Evolutionary conservation across 371 early-diverging fungal genomes (phyloP).

Genomic region (Mortierella sp.): DNA sequence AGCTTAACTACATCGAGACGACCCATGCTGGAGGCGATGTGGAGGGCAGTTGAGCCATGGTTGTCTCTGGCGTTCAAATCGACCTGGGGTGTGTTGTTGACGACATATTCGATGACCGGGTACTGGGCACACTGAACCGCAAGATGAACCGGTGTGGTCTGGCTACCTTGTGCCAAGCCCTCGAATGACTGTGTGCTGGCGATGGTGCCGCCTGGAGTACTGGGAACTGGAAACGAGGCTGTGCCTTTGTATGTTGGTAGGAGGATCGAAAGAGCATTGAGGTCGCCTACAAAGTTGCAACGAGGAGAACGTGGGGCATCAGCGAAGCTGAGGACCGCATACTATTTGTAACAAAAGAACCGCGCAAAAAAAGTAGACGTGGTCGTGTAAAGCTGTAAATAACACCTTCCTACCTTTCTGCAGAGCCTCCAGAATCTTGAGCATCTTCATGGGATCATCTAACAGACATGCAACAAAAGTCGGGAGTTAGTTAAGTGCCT

Average conservation of each 20-base stretch:
- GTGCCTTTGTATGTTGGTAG: conserved; percentile 39
- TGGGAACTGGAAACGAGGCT: conserved; percentile 16
- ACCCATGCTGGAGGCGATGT: conserved; percentile 67
- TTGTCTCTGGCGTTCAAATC: conserved; percentile 62
- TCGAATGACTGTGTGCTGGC: conserved; percentile 52
- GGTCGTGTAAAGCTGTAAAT: neutral
- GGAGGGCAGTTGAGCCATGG: conserved; percentile 71
- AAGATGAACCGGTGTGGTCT: conserved; percentile 62
- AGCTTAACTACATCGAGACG: conserved; percentile 64
- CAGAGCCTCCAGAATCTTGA: conserved; percentile 54
- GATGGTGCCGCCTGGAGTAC: conserved; percentile 30
- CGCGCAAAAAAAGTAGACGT: neutral
- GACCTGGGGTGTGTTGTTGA: conserved; percentile 45
- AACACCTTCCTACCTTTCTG: conserved; percentile 35
- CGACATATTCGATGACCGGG: conserved; percentile 39
- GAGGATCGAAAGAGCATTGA: conserved; percentile 35
- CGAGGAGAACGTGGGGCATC: neutral
- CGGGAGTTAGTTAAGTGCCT: too few relatives aligned
- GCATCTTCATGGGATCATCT: conserved; percentile 55
- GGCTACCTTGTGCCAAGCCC: conserved; percentile 21
- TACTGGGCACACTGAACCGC: conserved; percentile 65
- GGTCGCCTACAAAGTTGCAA: conserved; percentile 49
- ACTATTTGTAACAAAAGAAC: neutral
- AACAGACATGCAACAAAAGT: too few relatives aligned
- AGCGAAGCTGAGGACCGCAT: neutral